Evolutionary conservation across 2,329 filamentous ascomycete genomes (phyloP), one percentile per base, ranked within the genome.

Genomic region (Ascomycota sp.): DNA sequence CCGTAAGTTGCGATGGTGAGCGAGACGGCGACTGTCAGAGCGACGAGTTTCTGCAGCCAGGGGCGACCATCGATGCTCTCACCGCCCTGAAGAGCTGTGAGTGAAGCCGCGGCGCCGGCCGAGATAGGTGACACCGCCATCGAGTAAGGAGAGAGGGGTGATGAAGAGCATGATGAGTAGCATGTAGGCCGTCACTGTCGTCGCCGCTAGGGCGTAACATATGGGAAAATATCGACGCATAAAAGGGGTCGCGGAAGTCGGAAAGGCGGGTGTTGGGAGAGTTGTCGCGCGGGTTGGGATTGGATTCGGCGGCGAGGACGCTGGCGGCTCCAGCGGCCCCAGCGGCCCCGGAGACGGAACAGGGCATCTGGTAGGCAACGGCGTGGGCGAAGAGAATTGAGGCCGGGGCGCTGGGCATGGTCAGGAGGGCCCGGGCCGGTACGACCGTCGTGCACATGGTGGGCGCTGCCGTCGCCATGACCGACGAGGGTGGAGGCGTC

Each of bases 141-240:
- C 73, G 37, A 92, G 74, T 49, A 89, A 93, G 4, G 89, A 93
- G 30, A 86, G 73, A n/a, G 86, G 86, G 1, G 83, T 92, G 42
- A 94, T 83, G 46, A 93, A 70, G 23, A 95, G 71, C 67, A 94
- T 91, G 37, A 93, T 80, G 40, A 94, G 76, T 28, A 95, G 69
- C 47, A 91, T 77, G 55, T 91, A 95, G 29, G 83, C 77, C 29
- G 92, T 75, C 32, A 93, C 77, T 1, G 85, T 95, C 12, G 82
- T 82, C 11, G 83, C 80, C 32, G 83, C 83, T 31, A 95, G 77
- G 27, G 85, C 85, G 47, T 94, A 98, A 43, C 80, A 77, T 52
- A 92, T 83, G 10, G 89, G 86, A 27, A 89, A 86, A 13, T n/a
- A 81, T 83, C 23, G 85, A 93, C 32, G 85, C 77, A 52, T 92